Percentiles rank a stretch among this genome's conserved stretches.
Evolutionary conservation across 75 land plant genomes (phyloP).

Genomic region (Pinus tabuliformis): DNA sequence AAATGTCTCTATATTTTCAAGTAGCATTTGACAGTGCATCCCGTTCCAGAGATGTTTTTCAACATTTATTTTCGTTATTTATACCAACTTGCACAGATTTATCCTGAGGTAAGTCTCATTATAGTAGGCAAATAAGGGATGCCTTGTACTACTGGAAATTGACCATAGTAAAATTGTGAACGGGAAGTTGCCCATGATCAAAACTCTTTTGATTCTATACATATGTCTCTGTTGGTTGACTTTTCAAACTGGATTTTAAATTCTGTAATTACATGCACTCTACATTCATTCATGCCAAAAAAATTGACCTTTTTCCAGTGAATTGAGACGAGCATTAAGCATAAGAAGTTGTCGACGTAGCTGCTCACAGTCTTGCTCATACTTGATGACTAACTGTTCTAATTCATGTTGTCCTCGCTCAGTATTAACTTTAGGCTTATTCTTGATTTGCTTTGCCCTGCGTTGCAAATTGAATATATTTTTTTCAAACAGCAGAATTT

Average conservation of each 20-base stretch:
- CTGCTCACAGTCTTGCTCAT: constrained; percentile 25
- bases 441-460: constrained; percentile 77
- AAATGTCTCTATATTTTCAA: neutral
- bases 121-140: neutral
- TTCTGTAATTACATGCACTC: neutral
- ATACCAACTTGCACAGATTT: neutral
- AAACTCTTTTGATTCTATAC: neutral
- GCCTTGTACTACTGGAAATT: neutral
- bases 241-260: neutral
- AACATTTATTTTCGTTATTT: neutral
- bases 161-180: neutral
- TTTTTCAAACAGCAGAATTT: neutral
- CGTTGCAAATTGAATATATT: neutral
- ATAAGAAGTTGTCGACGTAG: constrained; percentile 26
- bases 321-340: constrained; percentile 26
- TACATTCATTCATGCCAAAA: neutral
- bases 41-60: neutral
- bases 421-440: constrained; percentile 29
- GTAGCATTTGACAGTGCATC: neutral
- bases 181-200: neutral
- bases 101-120: neutral
- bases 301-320: constrained; percentile 18
- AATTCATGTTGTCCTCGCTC: constrained; percentile 31
- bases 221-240: neutral
- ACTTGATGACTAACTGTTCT: constrained; percentile 20